phyloP scores from a whole-genome alignment of 768 basidiomycete species.

The Mycena indigotica region DNA sequence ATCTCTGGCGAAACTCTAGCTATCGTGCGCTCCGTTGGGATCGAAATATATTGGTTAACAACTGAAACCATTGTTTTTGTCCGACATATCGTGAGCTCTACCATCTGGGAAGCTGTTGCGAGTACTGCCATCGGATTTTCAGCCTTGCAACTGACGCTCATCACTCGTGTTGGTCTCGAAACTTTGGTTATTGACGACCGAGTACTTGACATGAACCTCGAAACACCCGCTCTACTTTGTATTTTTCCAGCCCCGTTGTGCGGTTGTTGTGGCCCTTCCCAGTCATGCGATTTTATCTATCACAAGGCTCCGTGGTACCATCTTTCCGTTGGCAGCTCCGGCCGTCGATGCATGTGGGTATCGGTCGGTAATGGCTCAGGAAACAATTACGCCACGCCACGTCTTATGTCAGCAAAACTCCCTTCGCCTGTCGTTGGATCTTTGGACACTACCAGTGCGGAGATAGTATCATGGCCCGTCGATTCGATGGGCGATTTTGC shows the following conservation, averaged over 20 bases:
- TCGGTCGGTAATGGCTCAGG: neutral
- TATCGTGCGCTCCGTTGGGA: neutral
- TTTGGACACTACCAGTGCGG: neutral
- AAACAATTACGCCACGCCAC: neutral
- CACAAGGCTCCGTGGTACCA: slow-evolving; percentile 6
- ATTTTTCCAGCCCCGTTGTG: neutral
- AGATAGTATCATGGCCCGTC: neutral
- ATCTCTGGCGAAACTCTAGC: neutral
- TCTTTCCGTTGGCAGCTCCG: neutral
- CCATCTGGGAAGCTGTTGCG: slow-evolving; percentile 5
- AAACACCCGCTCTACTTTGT: neutral
- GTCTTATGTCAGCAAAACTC: neutral
- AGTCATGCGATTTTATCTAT: neutral
- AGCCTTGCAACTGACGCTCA: neutral
- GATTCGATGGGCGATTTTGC: neutral
- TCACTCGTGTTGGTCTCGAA: neutral
- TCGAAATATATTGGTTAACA: slow-evolving; percentile 7
- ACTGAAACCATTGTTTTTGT: neutral
- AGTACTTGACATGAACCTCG: neutral
- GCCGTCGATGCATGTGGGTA: slow-evolving; percentile 6
- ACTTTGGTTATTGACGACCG: neutral
- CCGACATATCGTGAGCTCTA: neutral
- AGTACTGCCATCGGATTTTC: no score
- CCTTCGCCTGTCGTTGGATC: neutral
- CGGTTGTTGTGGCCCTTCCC: neutral